Evolutionary conservation across 352 stramenopile species (phyloP).

Genomic region (Globisporangium uncinulatum): DNA sequence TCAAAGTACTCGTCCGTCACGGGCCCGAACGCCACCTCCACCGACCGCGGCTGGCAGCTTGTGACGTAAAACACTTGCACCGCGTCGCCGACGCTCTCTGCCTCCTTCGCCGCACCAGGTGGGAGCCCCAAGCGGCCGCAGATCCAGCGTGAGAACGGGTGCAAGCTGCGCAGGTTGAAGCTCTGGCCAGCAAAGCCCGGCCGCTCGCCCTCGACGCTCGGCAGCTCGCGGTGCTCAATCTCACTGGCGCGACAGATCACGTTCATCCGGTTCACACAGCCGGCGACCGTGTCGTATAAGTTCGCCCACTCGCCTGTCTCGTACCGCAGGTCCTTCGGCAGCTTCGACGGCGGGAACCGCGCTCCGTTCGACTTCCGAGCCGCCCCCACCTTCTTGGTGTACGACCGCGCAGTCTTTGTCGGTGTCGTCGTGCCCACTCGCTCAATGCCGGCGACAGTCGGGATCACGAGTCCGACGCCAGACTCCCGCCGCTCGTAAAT

Average conservation of each 20-base stretch:
- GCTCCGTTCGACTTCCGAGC: constrained; percentile 25
- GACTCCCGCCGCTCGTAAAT: constrained; percentile 80
- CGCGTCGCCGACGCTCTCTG: constrained; percentile 90
- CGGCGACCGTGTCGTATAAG: constrained; percentile 52
- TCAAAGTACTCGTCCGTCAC: constrained; percentile 83
- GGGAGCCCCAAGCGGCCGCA: constrained; percentile 90
- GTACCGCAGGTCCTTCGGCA: constrained; percentile 48
- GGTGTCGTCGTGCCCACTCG: constrained; percentile 53
- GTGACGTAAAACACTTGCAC: constrained; percentile 95
- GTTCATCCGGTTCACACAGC: constrained; percentile 69
- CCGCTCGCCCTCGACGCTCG: constrained; percentile 37
- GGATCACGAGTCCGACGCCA: constrained; percentile 75
- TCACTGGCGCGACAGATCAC: constrained; percentile 70
- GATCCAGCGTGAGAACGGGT: constrained; percentile 82
- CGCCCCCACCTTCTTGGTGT: constrained; percentile 18
- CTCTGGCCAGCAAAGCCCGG: constrained; percentile 78
- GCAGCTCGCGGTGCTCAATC: constrained; percentile 71
- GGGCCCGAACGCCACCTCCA: constrained; percentile 70
- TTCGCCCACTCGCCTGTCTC: constrained; percentile 68
- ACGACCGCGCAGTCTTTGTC: constrained; percentile 33
- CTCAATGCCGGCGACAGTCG: constrained; percentile 70
- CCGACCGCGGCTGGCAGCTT: constrained; percentile 73
- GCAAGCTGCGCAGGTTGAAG: constrained; percentile 75
- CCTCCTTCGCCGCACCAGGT: constrained; percentile 92
- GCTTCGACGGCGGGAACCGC: constrained; percentile 28